phyloP scores from a whole-genome alignment of 2,329 filamentous ascomycete species.

The Alternaria alternata region DNA sequence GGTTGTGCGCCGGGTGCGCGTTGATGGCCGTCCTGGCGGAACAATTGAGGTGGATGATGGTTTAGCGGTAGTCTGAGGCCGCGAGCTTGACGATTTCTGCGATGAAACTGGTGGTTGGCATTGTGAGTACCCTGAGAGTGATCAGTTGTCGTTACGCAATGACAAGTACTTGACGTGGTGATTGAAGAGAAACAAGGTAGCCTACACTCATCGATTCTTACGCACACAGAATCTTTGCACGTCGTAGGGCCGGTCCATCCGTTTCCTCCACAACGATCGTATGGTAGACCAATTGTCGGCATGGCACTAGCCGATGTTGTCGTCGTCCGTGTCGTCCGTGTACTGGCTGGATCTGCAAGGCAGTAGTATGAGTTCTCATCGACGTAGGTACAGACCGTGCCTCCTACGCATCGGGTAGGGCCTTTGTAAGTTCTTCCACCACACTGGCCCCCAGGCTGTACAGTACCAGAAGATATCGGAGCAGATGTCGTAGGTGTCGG shows the following conservation, averaged over 20 bases:
- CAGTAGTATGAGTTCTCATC: constrained; percentile 28
- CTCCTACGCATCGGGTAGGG: constrained; percentile 25
- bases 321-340: constrained; percentile 18
- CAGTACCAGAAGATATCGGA: constrained; percentile 24
- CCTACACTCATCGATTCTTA: constrained; percentile 20
- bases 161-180: background rate
- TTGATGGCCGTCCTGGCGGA: background rate
- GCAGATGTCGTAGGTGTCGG: constrained; percentile 23
- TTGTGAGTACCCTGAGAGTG: constrained; percentile 13
- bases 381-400: constrained; percentile 24
- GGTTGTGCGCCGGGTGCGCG: background rate
- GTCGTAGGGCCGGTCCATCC: constrained; percentile 24
- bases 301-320: constrained; percentile 8
- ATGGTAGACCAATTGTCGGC: constrained; percentile 20
- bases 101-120: constrained; percentile 12
- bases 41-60: constrained; percentile 1
- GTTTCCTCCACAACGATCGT: constrained; percentile 26
- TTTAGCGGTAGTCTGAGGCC: constrained; percentile 5
- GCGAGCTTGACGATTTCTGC: background rate
- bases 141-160: background rate
- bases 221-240: constrained; percentile 25
- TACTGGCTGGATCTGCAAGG: constrained; percentile 23
- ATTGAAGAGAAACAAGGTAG: background rate
- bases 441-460: constrained; percentile 26
- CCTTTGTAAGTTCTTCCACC: constrained; percentile 21